A percentile compares a stretch with the other conserved stretches of the same genome.
These are phyloP conservation scores for Metroxylon sagu DNA, from an alignment of 176 grass and related monocot species.

Conservation along the genomic window DNA sequence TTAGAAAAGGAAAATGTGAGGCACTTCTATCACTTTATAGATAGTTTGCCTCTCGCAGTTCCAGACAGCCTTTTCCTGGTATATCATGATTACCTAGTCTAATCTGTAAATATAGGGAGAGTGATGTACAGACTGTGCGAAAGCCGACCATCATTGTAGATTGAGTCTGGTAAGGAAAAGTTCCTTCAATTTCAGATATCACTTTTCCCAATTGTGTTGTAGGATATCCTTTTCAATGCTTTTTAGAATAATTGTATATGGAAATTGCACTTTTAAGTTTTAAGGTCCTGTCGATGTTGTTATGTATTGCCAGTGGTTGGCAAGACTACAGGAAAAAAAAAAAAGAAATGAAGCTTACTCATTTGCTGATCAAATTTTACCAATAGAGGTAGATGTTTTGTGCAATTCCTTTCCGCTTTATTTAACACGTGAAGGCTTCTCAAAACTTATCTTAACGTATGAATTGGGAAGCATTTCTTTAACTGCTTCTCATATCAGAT, in stretches of 20 bases:
- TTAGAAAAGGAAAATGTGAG: conserved; percentile 61
- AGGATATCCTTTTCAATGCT: conserved; percentile 24
- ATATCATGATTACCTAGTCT: conserved; percentile 73
- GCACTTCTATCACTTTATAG: conserved; percentile 65
- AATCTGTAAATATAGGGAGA: background rate
- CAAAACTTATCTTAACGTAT: background rate
- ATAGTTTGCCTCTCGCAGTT: conserved; percentile 62
- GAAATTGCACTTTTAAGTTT: too few relatives aligned
- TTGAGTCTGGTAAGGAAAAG: conserved; percentile 50
- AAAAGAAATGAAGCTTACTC: background rate
- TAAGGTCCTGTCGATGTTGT: too few relatives aligned
- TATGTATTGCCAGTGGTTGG: background rate
- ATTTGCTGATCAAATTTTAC: conserved; percentile 4
- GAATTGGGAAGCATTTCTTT: background rate
- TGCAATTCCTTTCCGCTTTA: too few relatives aligned
- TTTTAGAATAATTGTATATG: conserved; percentile 50
- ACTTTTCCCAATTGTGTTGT: conserved; percentile 10
- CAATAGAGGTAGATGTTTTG: too few relatives aligned
- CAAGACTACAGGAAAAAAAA: conserved; percentile 2
- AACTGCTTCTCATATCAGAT: too few relatives aligned
- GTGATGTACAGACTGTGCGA: conserved; percentile 22
- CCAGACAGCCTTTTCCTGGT: conserved; percentile 63
- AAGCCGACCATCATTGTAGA: conserved; percentile 57
- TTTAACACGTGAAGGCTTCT: too few relatives aligned
- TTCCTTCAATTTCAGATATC: conserved; percentile 14